phyloP scores from a whole-genome alignment of 1,284 basidiomycete genomes.

The Anthracocystis setariae region DNA sequence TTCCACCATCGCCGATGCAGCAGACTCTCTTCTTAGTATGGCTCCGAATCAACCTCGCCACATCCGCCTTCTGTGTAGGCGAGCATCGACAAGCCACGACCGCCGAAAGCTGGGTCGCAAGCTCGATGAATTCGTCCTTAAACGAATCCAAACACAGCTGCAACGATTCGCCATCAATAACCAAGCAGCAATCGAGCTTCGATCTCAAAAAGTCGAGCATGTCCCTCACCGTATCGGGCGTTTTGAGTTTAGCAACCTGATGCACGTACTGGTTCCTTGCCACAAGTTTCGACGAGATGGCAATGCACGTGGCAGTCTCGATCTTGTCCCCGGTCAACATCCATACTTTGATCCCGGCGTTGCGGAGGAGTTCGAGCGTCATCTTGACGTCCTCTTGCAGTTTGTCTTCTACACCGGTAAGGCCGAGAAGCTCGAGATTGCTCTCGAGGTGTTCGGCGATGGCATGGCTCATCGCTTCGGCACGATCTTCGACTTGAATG shows the following conservation, averaged over 20 bases:
- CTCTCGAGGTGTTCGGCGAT: slow-evolving; percentile 82
- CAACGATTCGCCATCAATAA: slow-evolving; percentile 97
- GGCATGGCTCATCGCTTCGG: slow-evolving; percentile 80
- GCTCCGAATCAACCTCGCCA: slow-evolving; percentile 87
- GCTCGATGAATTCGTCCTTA: slow-evolving; percentile 91
- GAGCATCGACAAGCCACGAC: slow-evolving; percentile 98
- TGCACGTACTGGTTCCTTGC: slow-evolving; percentile 97
- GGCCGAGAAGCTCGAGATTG: slow-evolving; percentile 88
- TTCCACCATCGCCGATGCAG: slow-evolving; percentile 95
- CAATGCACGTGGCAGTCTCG: slow-evolving; percentile 98
- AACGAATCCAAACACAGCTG: slow-evolving; percentile 91
- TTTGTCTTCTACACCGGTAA: slow-evolving; percentile 99
- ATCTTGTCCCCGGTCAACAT: slow-evolving; percentile 99
- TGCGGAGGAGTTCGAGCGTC: slow-evolving; percentile 89
- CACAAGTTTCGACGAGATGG: slow-evolving; percentile 95
- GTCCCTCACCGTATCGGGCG: slow-evolving; percentile 81
- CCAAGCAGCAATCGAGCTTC: slow-evolving; percentile 95
- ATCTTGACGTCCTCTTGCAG: slow-evolving; percentile 95
- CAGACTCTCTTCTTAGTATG: slow-evolving; percentile 94
- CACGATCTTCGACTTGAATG: slow-evolving; percentile 74
- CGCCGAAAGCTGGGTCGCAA: slow-evolving; percentile 92
- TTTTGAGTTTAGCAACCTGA: slow-evolving; percentile 89
- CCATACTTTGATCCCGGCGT: slow-evolving; percentile 99
- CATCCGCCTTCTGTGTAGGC: slow-evolving; percentile 97
- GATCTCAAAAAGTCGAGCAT: slow-evolving; percentile 94